Percentiles rank a stretch among this genome's conserved stretches.
Evolutionary conservation across 768 basidiomycete genomes (phyloP).

Genomic region (Leccinum disarticulatum): DNA sequence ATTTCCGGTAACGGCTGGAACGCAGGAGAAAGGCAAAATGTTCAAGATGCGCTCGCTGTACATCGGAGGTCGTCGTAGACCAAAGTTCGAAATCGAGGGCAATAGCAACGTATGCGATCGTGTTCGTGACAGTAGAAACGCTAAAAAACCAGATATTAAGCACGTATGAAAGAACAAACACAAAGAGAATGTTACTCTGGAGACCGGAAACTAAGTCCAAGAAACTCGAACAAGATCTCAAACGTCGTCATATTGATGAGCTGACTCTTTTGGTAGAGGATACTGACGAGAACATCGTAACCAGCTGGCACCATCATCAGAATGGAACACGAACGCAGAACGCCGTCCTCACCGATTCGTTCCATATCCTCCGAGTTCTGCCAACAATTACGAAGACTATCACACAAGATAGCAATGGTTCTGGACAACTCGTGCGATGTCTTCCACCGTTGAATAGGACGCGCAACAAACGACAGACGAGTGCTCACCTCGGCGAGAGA

Average conservation of each 20-base stretch:
- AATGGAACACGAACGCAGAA: not conserved
- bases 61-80: conserved; percentile 66
- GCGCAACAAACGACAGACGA: not conserved
- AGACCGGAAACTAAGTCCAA: conserved; percentile 79
- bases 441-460: conserved; percentile 34
- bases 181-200: conserved; percentile 60
- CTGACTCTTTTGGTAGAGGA: conserved; percentile 67
- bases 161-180: not conserved
- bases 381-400: conserved; percentile 84
- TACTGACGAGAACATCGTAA: conserved; percentile 80
- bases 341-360: conserved; percentile 62
- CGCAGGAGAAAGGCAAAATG: conserved; percentile 78
- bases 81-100: conserved; percentile 92
- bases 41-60: conserved; percentile 77
- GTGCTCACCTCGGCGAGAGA: conserved; percentile 67
- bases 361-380: conserved; percentile 96
- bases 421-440: conserved; percentile 76
- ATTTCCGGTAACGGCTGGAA: conserved; percentile 69
- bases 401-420: conserved; percentile 68
- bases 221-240: conserved; percentile 80
- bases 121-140: conserved; percentile 79
- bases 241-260: conserved; percentile 80
- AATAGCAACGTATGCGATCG: conserved; percentile 76
- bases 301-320: conserved; percentile 53
- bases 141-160: conserved; percentile 29